Base-by-base conservation (phyloP, 2,329 filamentous ascomycete genomes). In the Clarireedia monteithiana region DNA sequence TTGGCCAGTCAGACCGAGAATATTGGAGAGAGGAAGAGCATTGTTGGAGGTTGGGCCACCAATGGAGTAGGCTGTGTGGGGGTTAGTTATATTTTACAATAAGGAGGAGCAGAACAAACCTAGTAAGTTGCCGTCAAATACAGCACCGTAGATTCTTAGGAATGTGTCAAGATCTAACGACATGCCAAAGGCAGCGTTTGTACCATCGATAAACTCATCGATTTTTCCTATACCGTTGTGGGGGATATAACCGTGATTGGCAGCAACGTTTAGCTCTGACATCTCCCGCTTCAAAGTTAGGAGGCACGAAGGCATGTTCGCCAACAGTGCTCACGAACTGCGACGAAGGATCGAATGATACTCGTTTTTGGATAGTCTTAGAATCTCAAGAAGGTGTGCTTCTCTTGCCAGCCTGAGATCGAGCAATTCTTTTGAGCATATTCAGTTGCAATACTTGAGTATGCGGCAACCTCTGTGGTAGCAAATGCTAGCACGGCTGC, bases 11-110 rank as follows among this genome's bases (percentile, higher is more conserved):
- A 66, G 49, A n/a, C 58, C 60, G 44, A 66, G 54, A 63, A 68
- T 0, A 81, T n/a, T n/a, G 49, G 48, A 23, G 47, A 53, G 36
- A 63, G 53, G 12, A 57, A 68, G 14, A 71, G 68, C 50, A 64
- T 66, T 24, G 60, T 60, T 54, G 67, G 69, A 38, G 70, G 66
- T 17, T 34, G 30, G 30, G 65, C 76, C 76, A 9, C 77, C 77
- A 45, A 81, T 80, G 0, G 77, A 81, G 66, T 77, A 80, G 2
- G 72, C 1, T 72, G 76, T 59, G 48, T 81, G 77, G 47, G 75
- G 72, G 2, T 77, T 74, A 0, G 77, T 79, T 51, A 71, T 69
- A 2, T 0, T 26, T 12, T 6, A 53, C 4, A n/a, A 61, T 12
- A 39, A 9, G 34, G 14, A 17, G 15, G 23, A 3, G 23, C 12